Evolutionary conservation across 306 rosid species (phyloP).

Genomic region (Cucurbita maxima): DNA sequence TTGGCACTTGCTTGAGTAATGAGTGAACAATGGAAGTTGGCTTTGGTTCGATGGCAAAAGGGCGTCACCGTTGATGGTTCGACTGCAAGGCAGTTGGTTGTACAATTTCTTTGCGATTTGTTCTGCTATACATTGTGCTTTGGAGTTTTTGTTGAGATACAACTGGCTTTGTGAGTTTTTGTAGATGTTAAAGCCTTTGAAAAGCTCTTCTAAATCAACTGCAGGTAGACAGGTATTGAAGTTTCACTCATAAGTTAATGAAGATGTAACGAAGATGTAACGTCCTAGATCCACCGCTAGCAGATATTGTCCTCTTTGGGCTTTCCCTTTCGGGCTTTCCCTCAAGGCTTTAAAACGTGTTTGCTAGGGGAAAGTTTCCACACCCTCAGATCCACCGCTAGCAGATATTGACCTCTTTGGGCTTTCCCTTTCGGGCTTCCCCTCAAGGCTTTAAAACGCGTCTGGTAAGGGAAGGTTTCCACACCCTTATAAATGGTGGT

Average conservation of each 20-base stretch:
- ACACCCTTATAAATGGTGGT: no score
- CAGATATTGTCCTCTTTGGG: no score
- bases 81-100: not conserved
- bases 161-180: not conserved
- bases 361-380: no score
- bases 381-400: no score
- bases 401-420: no score
- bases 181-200: not conserved
- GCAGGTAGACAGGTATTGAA: not conserved
- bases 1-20: not conserved
- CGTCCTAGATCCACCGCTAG: not conserved
- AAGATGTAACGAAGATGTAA: not conserved
- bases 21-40: not conserved
- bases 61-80: not conserved
- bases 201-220: slow-evolving; percentile 1
- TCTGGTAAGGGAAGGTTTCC: no score
- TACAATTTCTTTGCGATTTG: not conserved
- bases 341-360: no score
- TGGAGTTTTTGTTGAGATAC: not conserved
- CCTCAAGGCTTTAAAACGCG: no score
- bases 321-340: no score
- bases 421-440: no score
- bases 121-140: slow-evolving; percentile 1
- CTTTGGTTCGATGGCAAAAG: not conserved
- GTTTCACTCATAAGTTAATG: not conserved